Evolutionary conservation across 345 rosid species (phyloP).

Genomic region (Salix purpurea): DNA sequence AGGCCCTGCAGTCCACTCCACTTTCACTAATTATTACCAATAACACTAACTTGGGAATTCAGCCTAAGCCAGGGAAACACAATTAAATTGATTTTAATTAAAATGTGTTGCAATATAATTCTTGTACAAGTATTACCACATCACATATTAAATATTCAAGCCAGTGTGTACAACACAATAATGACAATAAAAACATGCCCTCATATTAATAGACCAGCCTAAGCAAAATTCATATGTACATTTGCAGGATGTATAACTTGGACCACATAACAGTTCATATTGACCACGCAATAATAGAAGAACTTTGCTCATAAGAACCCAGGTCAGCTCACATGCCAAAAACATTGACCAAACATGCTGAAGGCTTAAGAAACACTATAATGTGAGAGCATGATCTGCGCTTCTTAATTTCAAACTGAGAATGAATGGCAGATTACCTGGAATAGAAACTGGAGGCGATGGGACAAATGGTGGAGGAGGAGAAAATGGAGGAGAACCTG

Average conservation of each 20-base stretch:
- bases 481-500: constrained; percentile 98
- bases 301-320: not conserved
- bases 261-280: not conserved
- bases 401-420: not conserved
- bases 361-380: not conserved
- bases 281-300: not conserved
- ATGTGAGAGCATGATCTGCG: not conserved
- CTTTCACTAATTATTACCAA: not conserved
- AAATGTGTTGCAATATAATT: not conserved
- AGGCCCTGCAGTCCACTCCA: not conserved
- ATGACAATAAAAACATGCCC: not conserved
- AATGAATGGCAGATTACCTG: constrained; percentile 40
- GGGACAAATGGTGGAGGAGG: constrained; percentile 99
- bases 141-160: not conserved
- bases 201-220: not conserved
- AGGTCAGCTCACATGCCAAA: not conserved
- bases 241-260: not conserved
- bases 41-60: not conserved
- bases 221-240: not conserved
- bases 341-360: not conserved
- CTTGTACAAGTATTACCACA: not conserved
- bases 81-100: not conserved
- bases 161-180: not conserved
- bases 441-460: constrained; percentile 63
- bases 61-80: not conserved